Evolutionary conservation across 2,329 filamentous ascomycete species (phyloP).

Genomic region (Rhynchosporium graminicola): DNA sequence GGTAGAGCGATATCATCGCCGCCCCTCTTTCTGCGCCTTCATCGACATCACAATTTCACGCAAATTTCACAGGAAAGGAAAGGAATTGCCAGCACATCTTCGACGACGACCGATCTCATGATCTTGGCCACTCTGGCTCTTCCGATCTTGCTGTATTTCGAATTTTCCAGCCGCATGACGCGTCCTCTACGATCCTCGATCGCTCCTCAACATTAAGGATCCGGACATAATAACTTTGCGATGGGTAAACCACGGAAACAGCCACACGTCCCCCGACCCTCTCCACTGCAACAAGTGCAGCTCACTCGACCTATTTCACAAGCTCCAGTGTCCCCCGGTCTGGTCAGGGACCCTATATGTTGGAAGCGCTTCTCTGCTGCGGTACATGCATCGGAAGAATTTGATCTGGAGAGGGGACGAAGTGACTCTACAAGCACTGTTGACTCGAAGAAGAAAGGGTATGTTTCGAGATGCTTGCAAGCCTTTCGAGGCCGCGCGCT

Average conservation of each 20-base stretch:
- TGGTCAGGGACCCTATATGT: slow-evolving; percentile 40
- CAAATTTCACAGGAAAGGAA: background rate
- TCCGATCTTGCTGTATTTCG: background rate
- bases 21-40: background rate
- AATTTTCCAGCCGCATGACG: background rate
- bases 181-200: background rate
- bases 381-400: slow-evolving; percentile 35
- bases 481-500: too few species aligned
- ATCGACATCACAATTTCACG: background rate
- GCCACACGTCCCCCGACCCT: slow-evolving; percentile 33
- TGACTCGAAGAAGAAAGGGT: slow-evolving; percentile 25
- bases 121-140: background rate
- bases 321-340: slow-evolving; percentile 28
- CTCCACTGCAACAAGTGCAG: slow-evolving; percentile 39
- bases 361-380: slow-evolving; percentile 41
- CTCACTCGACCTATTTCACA: slow-evolving; percentile 31
- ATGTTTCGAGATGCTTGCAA: background rate
- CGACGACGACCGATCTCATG: background rate
- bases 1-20: background rate
- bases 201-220: background rate
- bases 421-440: slow-evolving; percentile 15
- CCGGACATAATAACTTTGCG: background rate
- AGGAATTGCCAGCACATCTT: background rate
- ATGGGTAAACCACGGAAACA: slow-evolving; percentile 16
- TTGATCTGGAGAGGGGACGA: slow-evolving; percentile 30